Evolutionary conservation across 1,139 yeast genomes (phyloP), one percentile per base, ranked within the genome.

Genomic region (Lodderomyces beijingensis): DNA sequence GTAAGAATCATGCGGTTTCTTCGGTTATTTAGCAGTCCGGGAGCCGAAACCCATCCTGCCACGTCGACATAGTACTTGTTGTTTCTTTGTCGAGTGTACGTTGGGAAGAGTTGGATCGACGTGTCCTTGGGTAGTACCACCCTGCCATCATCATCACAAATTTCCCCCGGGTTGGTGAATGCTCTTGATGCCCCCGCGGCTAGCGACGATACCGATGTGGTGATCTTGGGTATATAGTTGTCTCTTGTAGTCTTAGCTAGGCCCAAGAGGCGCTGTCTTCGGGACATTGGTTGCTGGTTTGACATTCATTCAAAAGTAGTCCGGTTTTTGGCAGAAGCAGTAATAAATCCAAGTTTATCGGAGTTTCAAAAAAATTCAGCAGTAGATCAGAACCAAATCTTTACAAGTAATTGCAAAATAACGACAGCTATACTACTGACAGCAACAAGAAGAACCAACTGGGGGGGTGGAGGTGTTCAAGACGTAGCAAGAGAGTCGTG

Each of bases 31-130:
- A 79, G 71, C 7, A 70, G 65, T 1, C 91, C 93, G 1, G 88
- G 88, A 28, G 85, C 66, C 37, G 70, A 76, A 7, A 86, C 67
- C 73, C 83, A 75, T 3, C 96, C 95, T 30, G 84, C 71, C 2
- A 87, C 75, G 33, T 79, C 77, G 2, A 88, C 79, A 31, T 70
- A 65, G 49, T 60, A 78, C 15, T 46, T 49, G 5, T 51, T 54
- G 7, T 55, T 57, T 12, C 44, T 50, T 13, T 52, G 39, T 14
- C 81, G 59, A 0, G 87, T 70, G 51, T 81, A 85, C 4, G 86
- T 73, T 2, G 89, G 89, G 45, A 79, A 83, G 5, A 50, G 72
- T 6, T 63, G 54, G 31, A 68, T 57, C 3, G 56, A 37, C 4
- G 73, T 60, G 38, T 64, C 67, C 21, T 51, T 49, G 4, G 74